A percentile compares a stretch with the other conserved stretches of the same genome.
Conservation (phyloP, 495 filamentous ascomycete species). For the Terfezia claveryi region DNA sequence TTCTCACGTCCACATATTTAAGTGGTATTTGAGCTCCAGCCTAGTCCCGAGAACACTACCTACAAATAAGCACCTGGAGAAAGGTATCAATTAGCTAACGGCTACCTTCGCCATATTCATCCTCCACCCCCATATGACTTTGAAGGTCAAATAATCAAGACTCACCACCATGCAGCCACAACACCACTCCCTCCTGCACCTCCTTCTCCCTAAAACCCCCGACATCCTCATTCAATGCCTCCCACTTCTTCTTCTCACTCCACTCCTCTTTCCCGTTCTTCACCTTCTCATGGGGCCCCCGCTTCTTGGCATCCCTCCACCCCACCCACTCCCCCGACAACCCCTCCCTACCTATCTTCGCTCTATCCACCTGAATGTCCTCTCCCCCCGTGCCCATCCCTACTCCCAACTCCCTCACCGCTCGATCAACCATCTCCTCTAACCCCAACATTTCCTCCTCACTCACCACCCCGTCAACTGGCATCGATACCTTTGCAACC, state of each 20-base stretch:
- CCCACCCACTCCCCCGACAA: constrained; percentile 69
- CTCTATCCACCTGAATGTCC: constrained; percentile 31
- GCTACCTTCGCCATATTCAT: no score
- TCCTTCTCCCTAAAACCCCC: background rate
- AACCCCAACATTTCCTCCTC: constrained; percentile 29
- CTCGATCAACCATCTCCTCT: constrained; percentile 34
- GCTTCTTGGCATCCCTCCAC: constrained; percentile 34
- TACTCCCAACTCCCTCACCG: constrained; percentile 26
- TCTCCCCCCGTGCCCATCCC: constrained; percentile 7
- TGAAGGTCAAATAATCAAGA: constrained; percentile 10
- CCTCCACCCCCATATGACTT: no score
- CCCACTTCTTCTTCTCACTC: constrained; percentile 46
- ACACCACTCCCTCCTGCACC: constrained; percentile 39
- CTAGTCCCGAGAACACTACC: constrained; percentile 3
- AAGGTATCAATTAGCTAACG: no score
- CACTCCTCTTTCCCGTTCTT: constrained; percentile 34
- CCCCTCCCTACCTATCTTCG: constrained; percentile 26
- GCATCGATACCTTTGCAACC: constrained; percentile 45
- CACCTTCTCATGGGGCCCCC: constrained; percentile 19
- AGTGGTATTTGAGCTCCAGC: no score
- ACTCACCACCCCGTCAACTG: constrained; percentile 13
- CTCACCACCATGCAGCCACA: constrained; percentile 85
- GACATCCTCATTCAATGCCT: constrained; percentile 46
- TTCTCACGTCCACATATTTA: no score
- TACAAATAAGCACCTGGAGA: constrained; percentile 20